phyloP scores from a whole-genome alignment of 257 asterid species.

The Petunia secreta region DNA sequence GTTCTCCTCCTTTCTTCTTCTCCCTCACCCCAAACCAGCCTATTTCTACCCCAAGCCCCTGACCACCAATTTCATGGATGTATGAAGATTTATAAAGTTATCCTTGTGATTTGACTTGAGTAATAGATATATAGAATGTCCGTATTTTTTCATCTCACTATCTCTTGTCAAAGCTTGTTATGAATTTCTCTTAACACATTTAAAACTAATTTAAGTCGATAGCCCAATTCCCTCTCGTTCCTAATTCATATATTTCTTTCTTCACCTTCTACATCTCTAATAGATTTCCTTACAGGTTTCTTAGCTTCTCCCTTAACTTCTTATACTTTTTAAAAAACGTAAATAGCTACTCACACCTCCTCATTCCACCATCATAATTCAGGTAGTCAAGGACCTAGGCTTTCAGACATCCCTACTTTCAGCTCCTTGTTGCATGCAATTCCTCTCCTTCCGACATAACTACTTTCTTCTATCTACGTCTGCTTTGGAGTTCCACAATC shows the following conservation, averaged over 20 bases:
- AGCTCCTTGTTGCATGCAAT: neutral
- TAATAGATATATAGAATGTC: neutral
- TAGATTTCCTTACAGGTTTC: neutral
- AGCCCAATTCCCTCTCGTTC: neutral
- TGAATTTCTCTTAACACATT: neutral
- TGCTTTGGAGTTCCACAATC: neutral
- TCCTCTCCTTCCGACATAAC: constrained; percentile 13
- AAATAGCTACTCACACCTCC: neutral
- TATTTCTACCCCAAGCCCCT: neutral
- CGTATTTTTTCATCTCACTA: neutral
- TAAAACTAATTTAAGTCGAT: neutral
- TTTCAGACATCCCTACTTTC: constrained; percentile 9
- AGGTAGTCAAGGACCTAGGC: neutral
- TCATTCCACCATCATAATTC: neutral
- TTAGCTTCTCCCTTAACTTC: neutral
- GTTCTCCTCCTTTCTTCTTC: neutral
- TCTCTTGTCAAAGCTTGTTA: neutral
- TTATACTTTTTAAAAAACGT: neutral
- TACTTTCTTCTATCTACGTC: constrained; percentile 14
- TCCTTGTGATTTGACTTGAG: neutral
- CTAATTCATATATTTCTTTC: neutral
- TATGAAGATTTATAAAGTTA: neutral
- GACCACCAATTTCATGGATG: constrained; percentile 1
- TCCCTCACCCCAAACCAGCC: neutral
- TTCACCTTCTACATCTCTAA: neutral